These are phyloP conservation scores for Sistotremastrum niveocremeum DNA, from an alignment of 768 basidiomycete genomes.

Conservation along the genomic window DNA sequence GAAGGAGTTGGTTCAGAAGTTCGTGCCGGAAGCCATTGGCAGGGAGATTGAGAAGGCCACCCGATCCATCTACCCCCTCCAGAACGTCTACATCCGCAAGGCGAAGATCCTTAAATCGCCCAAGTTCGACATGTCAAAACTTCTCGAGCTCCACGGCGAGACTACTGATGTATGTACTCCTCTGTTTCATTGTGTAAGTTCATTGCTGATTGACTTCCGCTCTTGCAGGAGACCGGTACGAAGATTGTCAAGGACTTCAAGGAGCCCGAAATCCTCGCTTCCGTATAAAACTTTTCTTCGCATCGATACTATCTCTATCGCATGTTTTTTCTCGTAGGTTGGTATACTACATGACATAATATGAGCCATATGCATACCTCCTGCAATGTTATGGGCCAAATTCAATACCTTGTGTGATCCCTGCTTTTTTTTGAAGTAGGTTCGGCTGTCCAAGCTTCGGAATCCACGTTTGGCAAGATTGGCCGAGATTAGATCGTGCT, in stretches of 20 bases:
- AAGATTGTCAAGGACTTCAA: conserved; percentile 93
- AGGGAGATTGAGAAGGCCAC: conserved; percentile 99
- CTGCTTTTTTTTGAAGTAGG: no score
- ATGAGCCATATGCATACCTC: no score
- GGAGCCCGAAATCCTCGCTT: conserved; percentile 88
- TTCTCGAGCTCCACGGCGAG: conserved; percentile 94
- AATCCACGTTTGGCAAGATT: no score
- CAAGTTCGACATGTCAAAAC: conserved; percentile 90
- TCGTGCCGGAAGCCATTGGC: conserved; percentile 96
- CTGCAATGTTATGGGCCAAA: no score
- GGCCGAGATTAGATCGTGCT: background rate
- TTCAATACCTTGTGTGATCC: no score
- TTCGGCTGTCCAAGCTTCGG: no score
- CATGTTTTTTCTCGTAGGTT: conserved; percentile 5
- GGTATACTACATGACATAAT: no score
- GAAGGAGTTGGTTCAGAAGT: conserved; percentile 98
- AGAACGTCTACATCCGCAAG: conserved; percentile 98
- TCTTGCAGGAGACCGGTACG: conserved; percentile 76
- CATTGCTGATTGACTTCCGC: conserved; percentile 8
- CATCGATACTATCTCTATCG: background rate
- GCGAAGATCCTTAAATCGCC: conserved; percentile 98
- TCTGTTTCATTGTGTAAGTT: background rate
- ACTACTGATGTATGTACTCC: conserved; percentile 56
- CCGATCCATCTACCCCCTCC: conserved; percentile 93
- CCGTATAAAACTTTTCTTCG: conserved; percentile 50